phyloP scores from a whole-genome alignment of 768 basidiomycete species.

The Pleurotus cornucopiae region DNA sequence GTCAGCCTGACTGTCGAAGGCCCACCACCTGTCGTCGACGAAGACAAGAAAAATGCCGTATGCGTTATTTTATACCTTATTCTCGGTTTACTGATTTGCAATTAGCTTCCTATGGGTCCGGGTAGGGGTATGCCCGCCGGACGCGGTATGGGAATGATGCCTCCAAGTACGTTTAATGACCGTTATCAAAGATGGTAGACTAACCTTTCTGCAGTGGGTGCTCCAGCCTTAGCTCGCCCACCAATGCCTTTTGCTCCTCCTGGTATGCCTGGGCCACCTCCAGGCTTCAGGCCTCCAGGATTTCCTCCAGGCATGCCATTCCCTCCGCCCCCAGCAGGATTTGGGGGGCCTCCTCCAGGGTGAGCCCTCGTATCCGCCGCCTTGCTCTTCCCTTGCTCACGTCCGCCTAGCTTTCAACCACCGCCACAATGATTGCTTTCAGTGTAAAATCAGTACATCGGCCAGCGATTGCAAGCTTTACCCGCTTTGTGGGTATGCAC shows the following conservation, averaged over 20 bases:
- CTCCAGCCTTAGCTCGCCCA: constrained; percentile 59
- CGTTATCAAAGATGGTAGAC: constrained; percentile 13
- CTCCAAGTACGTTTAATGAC: constrained; percentile 54
- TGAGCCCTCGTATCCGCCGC: constrained; percentile 29
- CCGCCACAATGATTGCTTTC: constrained; percentile 36
- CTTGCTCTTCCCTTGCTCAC: constrained; percentile 7
- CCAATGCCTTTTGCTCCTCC: constrained; percentile 66
- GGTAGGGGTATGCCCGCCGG: constrained; percentile 96
- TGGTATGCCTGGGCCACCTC: constrained; percentile 84
- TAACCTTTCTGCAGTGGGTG: constrained; percentile 42
- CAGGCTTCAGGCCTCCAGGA: constrained; percentile 80
- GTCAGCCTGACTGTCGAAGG: constrained; percentile 95
- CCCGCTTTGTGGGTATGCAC: background rate
- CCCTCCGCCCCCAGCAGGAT: constrained; percentile 78
- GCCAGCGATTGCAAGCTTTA: background rate
- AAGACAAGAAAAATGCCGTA: constrained; percentile 82
- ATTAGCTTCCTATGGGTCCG: constrained; percentile 80
- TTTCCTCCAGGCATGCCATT: constrained; percentile 81
- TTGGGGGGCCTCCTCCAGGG: constrained; percentile 83
- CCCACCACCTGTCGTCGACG: constrained; percentile 86
- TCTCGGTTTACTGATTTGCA: background rate
- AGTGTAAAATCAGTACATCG: background rate
- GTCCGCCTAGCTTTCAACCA: constrained; percentile 42
- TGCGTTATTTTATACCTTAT: constrained; percentile 23
- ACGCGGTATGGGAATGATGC: constrained; percentile 95